Evolutionary conservation across 176 grass and related monocot genomes (phyloP).

Genomic region (Stipa capillata): DNA sequence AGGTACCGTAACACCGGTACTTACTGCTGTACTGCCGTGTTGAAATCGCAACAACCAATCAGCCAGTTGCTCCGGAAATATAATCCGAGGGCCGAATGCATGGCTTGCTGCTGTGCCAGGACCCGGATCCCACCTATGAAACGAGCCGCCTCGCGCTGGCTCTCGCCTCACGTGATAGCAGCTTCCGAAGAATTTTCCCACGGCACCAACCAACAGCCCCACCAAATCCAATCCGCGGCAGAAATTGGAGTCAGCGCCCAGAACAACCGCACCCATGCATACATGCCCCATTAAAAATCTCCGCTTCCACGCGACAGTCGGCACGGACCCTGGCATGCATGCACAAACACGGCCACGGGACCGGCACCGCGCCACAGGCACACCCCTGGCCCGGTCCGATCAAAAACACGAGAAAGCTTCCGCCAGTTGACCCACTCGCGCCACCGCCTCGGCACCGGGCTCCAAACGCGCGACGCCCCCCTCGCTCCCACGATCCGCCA

Average conservation of each 20-base stretch:
- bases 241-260: background rate
- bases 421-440: background rate
- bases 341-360: background rate
- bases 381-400: no score
- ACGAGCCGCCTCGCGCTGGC: background rate
- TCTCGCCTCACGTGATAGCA: slow-evolving; percentile 14
- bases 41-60: background rate
- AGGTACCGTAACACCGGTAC: background rate
- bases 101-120: background rate
- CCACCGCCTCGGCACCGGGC: background rate
- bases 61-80: background rate
- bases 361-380: background rate
- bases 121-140: background rate
- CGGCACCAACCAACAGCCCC: background rate
- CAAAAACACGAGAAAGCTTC: background rate
- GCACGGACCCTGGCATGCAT: background rate
- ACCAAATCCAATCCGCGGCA: background rate
- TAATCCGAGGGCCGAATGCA: background rate
- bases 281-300: no score
- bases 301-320: background rate
- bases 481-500: slow-evolving; percentile 19
- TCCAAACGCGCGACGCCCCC: background rate
- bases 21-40: background rate
- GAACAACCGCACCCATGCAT: background rate
- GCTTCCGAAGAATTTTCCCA: background rate